Base-by-base conservation (phyloP, 768 basidiomycete genomes). In the Leccinum subgranulosum region DNA sequence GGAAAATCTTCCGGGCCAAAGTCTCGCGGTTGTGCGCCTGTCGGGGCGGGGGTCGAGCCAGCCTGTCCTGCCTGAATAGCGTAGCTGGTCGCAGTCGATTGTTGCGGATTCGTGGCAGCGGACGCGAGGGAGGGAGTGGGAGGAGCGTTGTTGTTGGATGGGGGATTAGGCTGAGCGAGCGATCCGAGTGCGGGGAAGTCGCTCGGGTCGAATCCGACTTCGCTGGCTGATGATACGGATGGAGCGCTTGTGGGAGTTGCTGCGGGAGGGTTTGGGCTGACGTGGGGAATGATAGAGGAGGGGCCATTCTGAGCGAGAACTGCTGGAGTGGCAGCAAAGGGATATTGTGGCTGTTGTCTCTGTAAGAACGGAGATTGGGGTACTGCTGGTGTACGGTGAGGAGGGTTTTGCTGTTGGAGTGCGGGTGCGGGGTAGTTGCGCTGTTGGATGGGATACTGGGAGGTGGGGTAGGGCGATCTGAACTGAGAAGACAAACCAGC, bases 1-100 rank as follows among this genome's bases (percentile, higher is more conserved):
- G 92, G 92, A 70, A 94, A 94, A 75, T 94, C 92, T 63, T 93
- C 91, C 41, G 87, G 84, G n/a, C 87, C 88, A 59, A 94, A 90
- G 70, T 72, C 75, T 69, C 57, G 60, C 15, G 47, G 55, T 48
- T 68, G 70, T 6, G 53, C 31, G 31, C 45, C 66, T 31, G 54
- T 33, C 28, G 41, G 1, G 3, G 55, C 21, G 21, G 63, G 21
- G 1, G 66, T 54, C 11, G 70, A 64, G 53, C 64, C 77, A 53
- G 77, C 80, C 64, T 83, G 70, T 34, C 88, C 89, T 15, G 88
- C 90, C 69, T 92, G 91, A 56, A 80, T 88, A 48, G 92, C 91
- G 73, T 92, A 93, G 66, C 89, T 92, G 48, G 89, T 85, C 60
- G 82, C 66, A 6, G 45, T 70, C 10, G 69, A 60, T 9, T 52